Evolutionary conservation across 345 rosid genomes (phyloP).

Genomic region (Bretschneidera sinensis): DNA sequence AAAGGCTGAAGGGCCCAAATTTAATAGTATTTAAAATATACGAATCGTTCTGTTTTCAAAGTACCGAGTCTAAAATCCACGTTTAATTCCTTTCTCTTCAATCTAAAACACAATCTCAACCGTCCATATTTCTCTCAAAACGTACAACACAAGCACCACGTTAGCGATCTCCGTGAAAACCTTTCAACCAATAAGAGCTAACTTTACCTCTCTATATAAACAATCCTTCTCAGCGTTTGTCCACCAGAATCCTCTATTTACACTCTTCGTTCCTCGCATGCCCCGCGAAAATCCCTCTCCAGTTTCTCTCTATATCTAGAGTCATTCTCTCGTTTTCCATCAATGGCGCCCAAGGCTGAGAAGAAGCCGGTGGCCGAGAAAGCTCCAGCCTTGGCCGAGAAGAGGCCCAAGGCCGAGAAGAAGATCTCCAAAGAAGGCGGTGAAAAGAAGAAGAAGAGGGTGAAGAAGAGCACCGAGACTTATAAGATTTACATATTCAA

Average conservation of each 20-base stretch:
- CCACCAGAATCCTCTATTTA: neutral
- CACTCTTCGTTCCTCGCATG: neutral
- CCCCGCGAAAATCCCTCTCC: too few species aligned
- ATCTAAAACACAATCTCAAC: neutral
- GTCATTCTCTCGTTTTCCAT: neutral
- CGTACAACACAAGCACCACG: constrained; percentile 1
- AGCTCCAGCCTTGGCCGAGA: constrained; percentile 44
- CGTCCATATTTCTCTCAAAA: neutral
- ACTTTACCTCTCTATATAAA: constrained; percentile 23
- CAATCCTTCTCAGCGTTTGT: neutral
- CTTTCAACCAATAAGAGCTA: constrained; percentile 20
- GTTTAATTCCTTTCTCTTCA: neutral
- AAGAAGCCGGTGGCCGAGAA: constrained; percentile 51
- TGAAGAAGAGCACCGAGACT: constrained; percentile 57
- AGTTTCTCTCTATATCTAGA: neutral
- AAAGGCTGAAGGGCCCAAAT: neutral
- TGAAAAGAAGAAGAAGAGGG: constrained; percentile 45
- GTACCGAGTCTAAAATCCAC: too few species aligned
- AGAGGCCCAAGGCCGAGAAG: constrained; percentile 59
- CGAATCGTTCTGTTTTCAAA: too few species aligned
- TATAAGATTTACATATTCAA: constrained; percentile 73
- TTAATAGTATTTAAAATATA: neutral
- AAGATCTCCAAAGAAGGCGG: constrained; percentile 49
- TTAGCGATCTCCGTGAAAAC: constrained; percentile 25
- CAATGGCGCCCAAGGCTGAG: constrained; percentile 56